A percentile compares a stretch with the other conserved stretches of the same genome.
These are phyloP conservation scores for Chlorella sp. DNA, from an alignment of 139 green algal species.

Conservation along the genomic window DNA sequence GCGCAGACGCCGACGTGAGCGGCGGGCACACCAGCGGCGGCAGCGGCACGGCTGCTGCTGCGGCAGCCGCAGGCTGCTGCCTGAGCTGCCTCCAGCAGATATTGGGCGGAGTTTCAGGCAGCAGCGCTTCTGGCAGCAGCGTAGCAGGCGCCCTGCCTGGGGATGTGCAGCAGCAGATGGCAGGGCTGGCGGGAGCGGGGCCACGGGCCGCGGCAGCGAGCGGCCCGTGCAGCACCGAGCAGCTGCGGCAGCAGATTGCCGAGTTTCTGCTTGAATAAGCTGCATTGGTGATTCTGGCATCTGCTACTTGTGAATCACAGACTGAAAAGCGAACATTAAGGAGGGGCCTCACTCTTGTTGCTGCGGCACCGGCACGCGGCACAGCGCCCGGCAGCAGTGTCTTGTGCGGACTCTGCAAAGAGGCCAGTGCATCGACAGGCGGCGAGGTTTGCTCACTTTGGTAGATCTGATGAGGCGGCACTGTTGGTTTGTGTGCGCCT, in stretches of 20 bases:
- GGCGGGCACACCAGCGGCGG: slow-evolving; percentile 26
- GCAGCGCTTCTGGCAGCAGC: background rate
- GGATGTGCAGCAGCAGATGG: background rate
- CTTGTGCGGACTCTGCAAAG: too few species aligned
- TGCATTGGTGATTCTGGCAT: too few species aligned
- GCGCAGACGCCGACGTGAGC: background rate
- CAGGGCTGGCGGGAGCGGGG: slow-evolving; percentile 3
- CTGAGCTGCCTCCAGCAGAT: slow-evolving; percentile 31
- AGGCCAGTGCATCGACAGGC: too few species aligned
- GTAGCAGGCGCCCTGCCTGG: background rate
- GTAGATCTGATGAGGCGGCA: too few species aligned
- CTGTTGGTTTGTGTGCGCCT: too few species aligned
- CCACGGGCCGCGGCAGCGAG: background rate
- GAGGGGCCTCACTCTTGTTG: too few species aligned
- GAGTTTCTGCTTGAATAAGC: slow-evolving; percentile 13
- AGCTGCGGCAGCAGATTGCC: slow-evolving; percentile 22
- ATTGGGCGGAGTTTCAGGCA: background rate
- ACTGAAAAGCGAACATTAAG: too few species aligned
- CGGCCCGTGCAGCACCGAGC: background rate
- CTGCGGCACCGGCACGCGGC: too few species aligned
- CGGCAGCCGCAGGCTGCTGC: slow-evolving; percentile 3
- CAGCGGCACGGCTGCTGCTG: background rate
- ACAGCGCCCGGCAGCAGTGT: too few species aligned
- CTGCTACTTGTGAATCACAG: too few species aligned
- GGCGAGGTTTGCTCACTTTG: too few species aligned